Conservation (phyloP, 345 rosid genomes). For the Salix suchowensis region DNA sequence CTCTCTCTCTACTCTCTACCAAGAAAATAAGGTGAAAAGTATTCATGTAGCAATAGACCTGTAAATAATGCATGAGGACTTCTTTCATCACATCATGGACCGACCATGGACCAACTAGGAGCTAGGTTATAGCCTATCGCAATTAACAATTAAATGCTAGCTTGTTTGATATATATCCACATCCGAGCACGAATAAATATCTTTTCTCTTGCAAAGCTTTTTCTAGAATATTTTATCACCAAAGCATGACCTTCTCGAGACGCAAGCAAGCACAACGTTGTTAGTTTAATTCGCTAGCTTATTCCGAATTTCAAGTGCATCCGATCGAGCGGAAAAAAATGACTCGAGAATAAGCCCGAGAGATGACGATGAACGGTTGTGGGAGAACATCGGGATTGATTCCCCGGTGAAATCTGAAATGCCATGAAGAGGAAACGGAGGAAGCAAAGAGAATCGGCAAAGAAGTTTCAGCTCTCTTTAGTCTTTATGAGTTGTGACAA, state of each 20-base stretch:
- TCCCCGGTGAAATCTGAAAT: background rate
- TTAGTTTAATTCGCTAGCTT: background rate
- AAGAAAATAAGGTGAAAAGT: background rate
- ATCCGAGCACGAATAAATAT: too few species aligned
- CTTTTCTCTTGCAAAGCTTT: too few species aligned
- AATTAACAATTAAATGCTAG: background rate
- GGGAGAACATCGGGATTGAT: background rate
- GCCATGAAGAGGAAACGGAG: background rate
- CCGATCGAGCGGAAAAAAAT: background rate
- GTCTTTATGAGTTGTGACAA: constrained; percentile 5
- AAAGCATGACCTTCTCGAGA: background rate
- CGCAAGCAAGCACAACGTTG: background rate
- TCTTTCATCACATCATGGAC: background rate
- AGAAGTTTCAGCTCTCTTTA: background rate
- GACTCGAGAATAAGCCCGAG: background rate
- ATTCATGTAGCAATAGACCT: background rate
- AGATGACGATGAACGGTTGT: background rate
- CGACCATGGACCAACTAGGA: too few species aligned
- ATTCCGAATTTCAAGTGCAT: background rate
- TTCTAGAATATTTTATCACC: background rate
- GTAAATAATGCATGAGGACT: background rate
- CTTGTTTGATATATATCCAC: too few species aligned
- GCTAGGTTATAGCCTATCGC: background rate
- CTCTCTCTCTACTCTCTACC: background rate
- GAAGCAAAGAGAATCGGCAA: background rate